Evolutionary conservation across 352 stramenopile species (phyloP).

Genomic region (Globisporangium orthogonon): DNA sequence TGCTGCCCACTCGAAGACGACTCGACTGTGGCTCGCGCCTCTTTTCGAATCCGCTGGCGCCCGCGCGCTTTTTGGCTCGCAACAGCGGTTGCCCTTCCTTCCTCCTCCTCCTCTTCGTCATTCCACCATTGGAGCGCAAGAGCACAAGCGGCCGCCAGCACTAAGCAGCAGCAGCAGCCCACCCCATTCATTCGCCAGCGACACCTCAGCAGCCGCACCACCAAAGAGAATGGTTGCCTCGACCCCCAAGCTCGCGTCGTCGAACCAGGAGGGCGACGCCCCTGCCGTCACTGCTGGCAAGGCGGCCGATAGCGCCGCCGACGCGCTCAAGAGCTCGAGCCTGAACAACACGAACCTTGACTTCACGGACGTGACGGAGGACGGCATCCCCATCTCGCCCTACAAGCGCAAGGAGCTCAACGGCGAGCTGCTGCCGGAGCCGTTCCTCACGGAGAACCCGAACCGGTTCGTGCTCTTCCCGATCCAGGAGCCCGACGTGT

Average conservation of each 20-base stretch:
- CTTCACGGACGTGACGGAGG: constrained; percentile 19
- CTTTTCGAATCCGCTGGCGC: constrained; percentile 10
- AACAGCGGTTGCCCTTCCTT: neutral
- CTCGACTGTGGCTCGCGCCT: constrained; percentile 2
- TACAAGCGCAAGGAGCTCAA: constrained; percentile 87
- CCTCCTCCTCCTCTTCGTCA: constrained; percentile 6
- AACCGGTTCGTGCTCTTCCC: constrained; percentile 97
- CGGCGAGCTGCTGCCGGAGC: constrained; percentile 85
- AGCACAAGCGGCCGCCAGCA: constrained; percentile 10
- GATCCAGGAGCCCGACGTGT: constrained; percentile 96
- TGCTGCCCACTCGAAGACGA: no score
- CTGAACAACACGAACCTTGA: constrained; percentile 13
- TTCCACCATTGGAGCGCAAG: constrained; percentile 8
- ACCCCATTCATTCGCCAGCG: no score
- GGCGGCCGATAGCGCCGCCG: constrained; percentile 11
- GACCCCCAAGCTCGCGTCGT: constrained; percentile 6
- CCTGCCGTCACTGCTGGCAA: constrained; percentile 19
- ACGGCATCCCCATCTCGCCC: constrained; percentile 46
- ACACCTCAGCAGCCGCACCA: neutral
- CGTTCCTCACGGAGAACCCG: constrained; percentile 93
- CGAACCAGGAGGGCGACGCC: constrained; percentile 10
- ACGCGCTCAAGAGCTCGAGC: constrained; percentile 7
- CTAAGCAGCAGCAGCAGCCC: neutral
- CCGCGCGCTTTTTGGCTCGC: constrained; percentile 12
- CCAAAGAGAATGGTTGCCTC: constrained; percentile 27